Percentiles rank a stretch among this genome's conserved stretches.
Conservation (phyloP, 768 basidiomycete genomes). For the Lactifluus volemus region DNA sequence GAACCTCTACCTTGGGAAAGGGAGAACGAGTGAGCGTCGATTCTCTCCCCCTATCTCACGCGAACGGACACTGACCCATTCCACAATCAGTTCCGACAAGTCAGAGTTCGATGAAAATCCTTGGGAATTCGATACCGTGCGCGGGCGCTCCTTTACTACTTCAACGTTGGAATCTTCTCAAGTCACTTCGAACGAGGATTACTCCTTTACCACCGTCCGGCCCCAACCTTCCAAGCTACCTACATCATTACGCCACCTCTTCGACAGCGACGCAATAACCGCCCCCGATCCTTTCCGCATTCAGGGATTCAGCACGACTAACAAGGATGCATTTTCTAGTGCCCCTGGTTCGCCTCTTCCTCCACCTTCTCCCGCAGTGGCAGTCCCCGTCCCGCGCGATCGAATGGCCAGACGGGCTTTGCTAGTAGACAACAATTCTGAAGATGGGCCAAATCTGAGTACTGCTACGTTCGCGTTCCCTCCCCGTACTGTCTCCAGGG, state of each 20-base stretch:
- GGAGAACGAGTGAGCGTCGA: constrained; percentile 39
- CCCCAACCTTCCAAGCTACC: constrained; percentile 51
- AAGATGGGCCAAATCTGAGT: constrained; percentile 37
- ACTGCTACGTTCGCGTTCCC: constrained; percentile 49
- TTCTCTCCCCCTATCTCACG: background rate
- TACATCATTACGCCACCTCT: constrained; percentile 69
- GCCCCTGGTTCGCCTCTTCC: constrained; percentile 17
- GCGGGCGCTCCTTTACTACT: constrained; percentile 30
- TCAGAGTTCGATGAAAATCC: constrained; percentile 28
- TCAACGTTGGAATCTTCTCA: background rate
- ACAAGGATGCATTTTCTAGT: constrained; percentile 19
- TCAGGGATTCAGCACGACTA: constrained; percentile 26
- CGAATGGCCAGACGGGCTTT: constrained; percentile 26
- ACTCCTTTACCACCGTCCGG: constrained; percentile 39
- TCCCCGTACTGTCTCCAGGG: constrained; percentile 28
- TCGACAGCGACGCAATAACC: constrained; percentile 47
- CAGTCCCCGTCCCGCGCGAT: constrained; percentile 31
- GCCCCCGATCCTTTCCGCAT: constrained; percentile 36
- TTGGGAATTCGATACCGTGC: constrained; percentile 76
- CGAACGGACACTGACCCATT: constrained; percentile 23
- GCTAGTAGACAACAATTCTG: constrained; percentile 27
- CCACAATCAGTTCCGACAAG: constrained; percentile 10
- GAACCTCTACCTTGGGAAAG: constrained; percentile 66
- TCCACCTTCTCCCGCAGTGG: constrained; percentile 26
- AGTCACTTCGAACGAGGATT: constrained; percentile 1